Base-by-base conservation (phyloP, 2,329 filamentous ascomycete genomes). In the Colletotrichum paranaense region DNA sequence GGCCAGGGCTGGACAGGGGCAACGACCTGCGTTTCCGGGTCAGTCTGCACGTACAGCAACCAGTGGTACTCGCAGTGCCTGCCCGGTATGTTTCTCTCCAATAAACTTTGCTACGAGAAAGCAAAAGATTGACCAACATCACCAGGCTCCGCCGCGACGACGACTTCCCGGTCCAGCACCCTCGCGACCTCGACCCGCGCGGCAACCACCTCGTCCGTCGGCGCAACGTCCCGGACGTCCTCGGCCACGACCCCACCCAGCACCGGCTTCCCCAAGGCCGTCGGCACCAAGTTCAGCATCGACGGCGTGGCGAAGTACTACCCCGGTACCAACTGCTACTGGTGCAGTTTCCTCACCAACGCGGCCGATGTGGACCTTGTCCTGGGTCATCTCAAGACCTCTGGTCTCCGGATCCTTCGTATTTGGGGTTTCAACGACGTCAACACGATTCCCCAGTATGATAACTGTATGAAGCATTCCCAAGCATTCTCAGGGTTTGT, bases 391-490 rank as follows among this genome's bases (percentile, higher is more conserved):
- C 78, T 91, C 19, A 78, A 82, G 62, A 75, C 81, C 38, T 86
- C 88, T 2, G 88, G 89, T 0, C 85, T 88, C 73, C 89, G 89
- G 79, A 87, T 91, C 69, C 81, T 91, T 9, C 84, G 89, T n/a
- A 83, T 91, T 68, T 91, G 89, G 90, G 89, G 89, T 8, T 91
- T 91, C 83, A 90, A 89, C 81, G 88, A 90, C 74, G 88, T 90
- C 28, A 89, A 82, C 12, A 76, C 81, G 0, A 75, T 81, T 42
- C 83, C 83, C 2, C 30, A 68, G 57, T 63, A 59, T 73, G 32
- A 80, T 76, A 52, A 83, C 80, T 55, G 72, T 16, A 81, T 49
- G 42, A 86, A 86, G 32, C 89, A 86, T 22, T 24, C 2, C 16
- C 3, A 19, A 19, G 7, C 42, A 5, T 49, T 19, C 6, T 30